phyloP scores from a whole-genome alignment of 805 yeast genomes.

The Cyberlindnera xishuangbannaensis region DNA sequence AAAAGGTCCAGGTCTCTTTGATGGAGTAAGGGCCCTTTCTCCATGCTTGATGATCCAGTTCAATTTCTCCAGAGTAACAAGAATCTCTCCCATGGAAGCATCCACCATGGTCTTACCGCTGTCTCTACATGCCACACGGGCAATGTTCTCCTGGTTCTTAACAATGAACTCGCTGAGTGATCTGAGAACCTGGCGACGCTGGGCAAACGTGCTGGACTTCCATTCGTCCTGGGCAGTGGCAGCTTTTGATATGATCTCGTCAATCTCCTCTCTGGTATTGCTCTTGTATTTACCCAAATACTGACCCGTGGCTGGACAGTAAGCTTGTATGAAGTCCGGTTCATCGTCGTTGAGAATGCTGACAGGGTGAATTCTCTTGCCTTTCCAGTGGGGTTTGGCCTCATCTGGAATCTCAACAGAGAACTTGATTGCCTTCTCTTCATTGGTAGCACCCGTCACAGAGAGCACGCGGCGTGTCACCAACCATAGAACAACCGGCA shows the following conservation, averaged over 20 bases:
- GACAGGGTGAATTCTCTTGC: conserved; percentile 65
- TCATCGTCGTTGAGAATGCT: conserved; percentile 54
- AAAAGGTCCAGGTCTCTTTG: conserved; percentile 81
- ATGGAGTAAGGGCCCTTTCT: conserved; percentile 52
- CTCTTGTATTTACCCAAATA: conserved; percentile 67
- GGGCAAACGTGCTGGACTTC: conserved; percentile 44
- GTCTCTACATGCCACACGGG: conserved; percentile 92
- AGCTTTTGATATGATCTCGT: conserved; percentile 44
- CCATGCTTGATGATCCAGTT: conserved; percentile 89
- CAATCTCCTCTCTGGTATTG: conserved; percentile 65
- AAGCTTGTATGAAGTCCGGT: conserved; percentile 67
- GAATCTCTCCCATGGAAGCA: conserved; percentile 93
- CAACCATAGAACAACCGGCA: conserved; percentile 11
- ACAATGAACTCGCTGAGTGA: conserved; percentile 69
- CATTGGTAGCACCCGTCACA: background rate
- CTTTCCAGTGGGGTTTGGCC: conserved; percentile 89
- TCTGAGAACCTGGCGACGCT: conserved; percentile 63
- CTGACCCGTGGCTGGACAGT: conserved; percentile 97
- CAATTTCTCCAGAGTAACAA: conserved; percentile 90
- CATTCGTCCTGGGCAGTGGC: conserved; percentile 29
- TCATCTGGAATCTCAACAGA: conserved; percentile 62
- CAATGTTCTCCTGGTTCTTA: conserved; percentile 79
- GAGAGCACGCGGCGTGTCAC: conserved; percentile 11
- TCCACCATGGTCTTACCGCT: conserved; percentile 95
- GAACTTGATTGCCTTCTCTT: conserved; percentile 35